phyloP scores from a whole-genome alignment of 345 rosid genomes.

The Corchorus capsularis region DNA sequence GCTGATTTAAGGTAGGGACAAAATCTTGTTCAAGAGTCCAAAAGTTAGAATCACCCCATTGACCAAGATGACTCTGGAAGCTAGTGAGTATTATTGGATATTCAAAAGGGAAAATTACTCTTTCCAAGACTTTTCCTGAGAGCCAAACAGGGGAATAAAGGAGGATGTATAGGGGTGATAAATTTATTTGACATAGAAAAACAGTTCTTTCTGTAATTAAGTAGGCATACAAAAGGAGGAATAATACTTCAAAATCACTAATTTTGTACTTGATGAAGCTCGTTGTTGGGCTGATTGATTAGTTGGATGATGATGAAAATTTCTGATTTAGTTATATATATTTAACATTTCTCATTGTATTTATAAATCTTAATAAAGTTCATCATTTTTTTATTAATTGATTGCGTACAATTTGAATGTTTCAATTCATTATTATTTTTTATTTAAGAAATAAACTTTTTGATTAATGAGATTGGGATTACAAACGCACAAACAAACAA shows the following conservation, averaged over 20 bases:
- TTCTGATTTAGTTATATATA: no score
- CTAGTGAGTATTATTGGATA: not conserved
- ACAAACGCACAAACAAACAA: no score
- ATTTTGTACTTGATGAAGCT: not conserved
- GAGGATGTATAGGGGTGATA: not conserved
- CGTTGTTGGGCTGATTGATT: not conserved
- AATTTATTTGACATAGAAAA: not conserved
- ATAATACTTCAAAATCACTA: not conserved
- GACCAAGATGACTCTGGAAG: not conserved
- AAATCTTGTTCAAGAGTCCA: not conserved
- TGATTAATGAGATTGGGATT: no score
- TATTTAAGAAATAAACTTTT: no score
- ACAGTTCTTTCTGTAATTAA: not conserved
- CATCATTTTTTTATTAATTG: no score
- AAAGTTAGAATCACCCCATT: slow-evolving; percentile 5
- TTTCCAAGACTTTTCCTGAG: no score
- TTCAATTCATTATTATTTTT: no score
- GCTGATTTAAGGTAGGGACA: not conserved
- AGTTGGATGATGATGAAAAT: no score
- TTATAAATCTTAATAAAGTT: no score
- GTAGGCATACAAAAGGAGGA: not conserved
- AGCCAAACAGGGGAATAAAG: not conserved
- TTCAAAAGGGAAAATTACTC: not conserved
- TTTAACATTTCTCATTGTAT: no score
- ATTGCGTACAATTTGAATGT: no score